Base-by-base conservation (phyloP, 345 rosid species). In the Pseudoturritis turrita region DNA sequence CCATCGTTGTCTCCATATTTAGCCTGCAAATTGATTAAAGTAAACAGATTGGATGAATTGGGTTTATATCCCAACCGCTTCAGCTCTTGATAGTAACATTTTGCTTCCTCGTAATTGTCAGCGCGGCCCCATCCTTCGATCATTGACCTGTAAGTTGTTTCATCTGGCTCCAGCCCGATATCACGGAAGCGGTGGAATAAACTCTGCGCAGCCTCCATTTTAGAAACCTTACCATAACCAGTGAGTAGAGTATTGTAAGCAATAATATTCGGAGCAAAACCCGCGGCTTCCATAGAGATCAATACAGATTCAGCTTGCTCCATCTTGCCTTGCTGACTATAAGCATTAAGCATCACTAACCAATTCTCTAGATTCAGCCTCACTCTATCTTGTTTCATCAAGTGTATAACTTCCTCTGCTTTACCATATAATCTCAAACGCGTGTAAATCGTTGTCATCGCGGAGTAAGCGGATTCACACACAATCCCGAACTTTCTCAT, bases 41-140 rank as follows among this genome's bases (percentile, higher is more conserved):
- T 93, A 82, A 78, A 86, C 73, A 93, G 78, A 78, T 90, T 93
- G 64, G 97, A 87, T 6, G 97, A 75, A 69, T 85, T 90, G 22
- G 96, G 97, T 82, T 83, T 77, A 78, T 81, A 87, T 11, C 97
- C 96, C 69, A 80, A 71, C 72, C 74, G 75, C 77, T 74, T 86
- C 68, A 93, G 83, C 78, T 87, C 92, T 71, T 77, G 70, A 65
- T 82, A 89, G 71, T 84, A 83, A 87, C 71, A 64, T 49, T 77
- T 74, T 23, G 87, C 86, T 79, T 83, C 73, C 29, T 72, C 52
- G 19, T 84, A 87, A 75, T 78, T 80, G 44, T 80, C 84, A 33
- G 81, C 77, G 6, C 90, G 87, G 13, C 98, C 97, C 96, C 97
- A 93, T n/a, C 97, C 97, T 83, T 93, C 97, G 54, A 93, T 79